Base-by-base conservation (phyloP, 805 yeast genomes). In the Saccharomycopsis sp. region DNA sequence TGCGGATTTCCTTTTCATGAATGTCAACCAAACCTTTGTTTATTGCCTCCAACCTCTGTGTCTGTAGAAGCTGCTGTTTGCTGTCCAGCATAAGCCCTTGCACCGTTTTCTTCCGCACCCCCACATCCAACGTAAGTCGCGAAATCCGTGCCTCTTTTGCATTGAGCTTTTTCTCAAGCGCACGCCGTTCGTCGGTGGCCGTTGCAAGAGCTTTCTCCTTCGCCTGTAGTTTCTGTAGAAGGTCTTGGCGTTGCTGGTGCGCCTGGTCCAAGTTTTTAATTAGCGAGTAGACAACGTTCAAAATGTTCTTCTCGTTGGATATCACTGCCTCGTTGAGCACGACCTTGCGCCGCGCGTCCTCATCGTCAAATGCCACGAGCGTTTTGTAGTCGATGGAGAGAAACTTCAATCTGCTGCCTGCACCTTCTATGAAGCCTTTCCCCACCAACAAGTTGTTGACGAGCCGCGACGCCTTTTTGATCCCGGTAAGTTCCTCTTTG, bases 261-360 rank as follows among this genome's bases (percentile, higher is more conserved):
- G 46, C 48, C 12, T 20, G 29, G 14, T 60, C 62, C 16, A 57
- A 29, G 15, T 55, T 53, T 34, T 50, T 51, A 15, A 60, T n/a
- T 16, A 60, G 47, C 16, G 60, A 50, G 44, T 53, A 57, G 9
- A 60, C 52, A 14, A 55, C 53, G 44, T 60, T 60, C 15, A 60
- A 52, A 7, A 55, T 53, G 15, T 57, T 51, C 40, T 57, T 60
- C 29, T 60, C 62, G 37, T 60, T 60, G 14, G 47, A 52, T n/a
- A 57, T 37, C 3, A 60, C 20, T 9, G 40, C 46, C 23, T 57
- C 57, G 40, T 57, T 57, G 2, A 57, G 29, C 3, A 60, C 16
- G 8, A 57, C 20, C 24, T 40, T 16, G 21, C 37, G 16, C 16
- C 34, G 41, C 7, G 47, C 15, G 16, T n/a, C 34, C 21, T 23